phyloP scores from a whole-genome alignment of 2,329 filamentous ascomycete genomes.

The Trichophyton mentagrophytes region DNA sequence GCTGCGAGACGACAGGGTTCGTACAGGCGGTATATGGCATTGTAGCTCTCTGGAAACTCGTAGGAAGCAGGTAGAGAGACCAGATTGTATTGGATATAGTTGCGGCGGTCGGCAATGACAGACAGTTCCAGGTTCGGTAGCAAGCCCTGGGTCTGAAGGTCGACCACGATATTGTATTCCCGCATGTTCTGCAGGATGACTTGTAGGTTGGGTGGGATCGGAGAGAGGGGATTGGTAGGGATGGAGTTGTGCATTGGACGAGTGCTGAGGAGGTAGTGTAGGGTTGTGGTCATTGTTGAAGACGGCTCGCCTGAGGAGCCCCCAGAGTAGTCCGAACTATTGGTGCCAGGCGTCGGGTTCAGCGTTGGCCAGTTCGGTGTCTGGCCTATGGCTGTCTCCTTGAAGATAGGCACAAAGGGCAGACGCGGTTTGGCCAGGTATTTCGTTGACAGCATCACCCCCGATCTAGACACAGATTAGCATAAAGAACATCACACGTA shows the following conservation, averaged over 20 bases:
- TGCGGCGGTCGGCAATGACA: constrained; percentile 25
- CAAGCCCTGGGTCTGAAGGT: constrained; percentile 15
- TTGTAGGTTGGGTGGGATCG: constrained; percentile 9
- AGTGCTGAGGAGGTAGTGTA: constrained; percentile 5
- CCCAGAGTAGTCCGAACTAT: neutral
- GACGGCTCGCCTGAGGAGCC: neutral
- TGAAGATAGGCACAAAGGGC: constrained; percentile 16
- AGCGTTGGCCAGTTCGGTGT: constrained; percentile 14
- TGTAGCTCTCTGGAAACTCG: constrained; percentile 12
- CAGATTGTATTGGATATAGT: constrained; percentile 27
- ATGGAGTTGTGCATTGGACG: constrained; percentile 12
- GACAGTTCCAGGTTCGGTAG: constrained; percentile 12
- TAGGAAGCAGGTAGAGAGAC: constrained; percentile 21
- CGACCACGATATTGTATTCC: constrained; percentile 18
- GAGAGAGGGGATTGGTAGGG: neutral
- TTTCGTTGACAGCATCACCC: constrained; percentile 18
- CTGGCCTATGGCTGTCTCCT: constrained; percentile 13
- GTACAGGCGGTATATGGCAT: constrained; percentile 18
- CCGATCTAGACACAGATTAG: constrained; percentile 11
- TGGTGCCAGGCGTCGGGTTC: neutral
- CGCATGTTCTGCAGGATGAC: constrained; percentile 17
- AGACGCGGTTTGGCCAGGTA: constrained; percentile 15
- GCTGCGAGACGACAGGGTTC: constrained; percentile 26
- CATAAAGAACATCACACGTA: neutral
- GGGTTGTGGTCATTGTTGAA: neutral